A percentile compares a stretch with the other conserved stretches of the same genome.
phyloP scores from a whole-genome alignment of 2,329 filamentous ascomycete species.

The Fusarium keratoplasticum region DNA sequence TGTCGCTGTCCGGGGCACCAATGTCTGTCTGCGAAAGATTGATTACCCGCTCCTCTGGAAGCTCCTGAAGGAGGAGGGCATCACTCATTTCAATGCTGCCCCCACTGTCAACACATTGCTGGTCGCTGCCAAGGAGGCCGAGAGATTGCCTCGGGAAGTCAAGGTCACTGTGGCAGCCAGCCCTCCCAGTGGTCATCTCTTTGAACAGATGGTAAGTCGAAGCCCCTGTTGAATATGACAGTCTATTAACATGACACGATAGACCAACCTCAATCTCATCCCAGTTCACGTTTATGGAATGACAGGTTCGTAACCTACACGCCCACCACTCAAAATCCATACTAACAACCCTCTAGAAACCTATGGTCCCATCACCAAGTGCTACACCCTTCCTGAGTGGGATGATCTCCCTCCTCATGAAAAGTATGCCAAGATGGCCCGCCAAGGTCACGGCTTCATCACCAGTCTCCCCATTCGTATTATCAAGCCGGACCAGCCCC shows the following conservation, averaged over 20 bases:
- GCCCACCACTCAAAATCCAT: no score
- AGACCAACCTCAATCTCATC: slow-evolving; percentile 77
- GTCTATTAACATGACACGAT: slow-evolving; percentile 8
- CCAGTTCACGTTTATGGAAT: slow-evolving; percentile 95
- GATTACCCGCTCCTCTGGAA: slow-evolving; percentile 95
- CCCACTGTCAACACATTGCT: slow-evolving; percentile 96
- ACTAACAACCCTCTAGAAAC: slow-evolving; percentile 67
- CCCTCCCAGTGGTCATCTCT: slow-evolving; percentile 89
- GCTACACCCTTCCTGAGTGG: slow-evolving; percentile 89
- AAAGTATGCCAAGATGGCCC: slow-evolving; percentile 89
- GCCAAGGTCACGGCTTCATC: slow-evolving; percentile 92
- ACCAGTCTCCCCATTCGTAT: slow-evolving; percentile 84
- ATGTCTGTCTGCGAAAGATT: slow-evolving; percentile 94
- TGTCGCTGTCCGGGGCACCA: slow-evolving; percentile 92
- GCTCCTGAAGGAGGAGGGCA: slow-evolving; percentile 83
- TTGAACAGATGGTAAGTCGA: slow-evolving; percentile 83
- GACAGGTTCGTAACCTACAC: slow-evolving; percentile 54
- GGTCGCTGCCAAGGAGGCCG: slow-evolving; percentile 82
- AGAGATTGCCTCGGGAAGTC: slow-evolving; percentile 75
- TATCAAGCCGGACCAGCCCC: slow-evolving; percentile 80
- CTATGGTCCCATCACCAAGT: slow-evolving; percentile 95
- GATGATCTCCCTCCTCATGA: slow-evolving; percentile 78
- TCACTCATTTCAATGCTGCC: slow-evolving; percentile 96
- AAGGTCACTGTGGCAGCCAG: slow-evolving; percentile 92
- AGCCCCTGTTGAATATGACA: neutral